Evolutionary conservation across 345 rosid species (phyloP).

Genomic region (Eucalyptus albens): DNA sequence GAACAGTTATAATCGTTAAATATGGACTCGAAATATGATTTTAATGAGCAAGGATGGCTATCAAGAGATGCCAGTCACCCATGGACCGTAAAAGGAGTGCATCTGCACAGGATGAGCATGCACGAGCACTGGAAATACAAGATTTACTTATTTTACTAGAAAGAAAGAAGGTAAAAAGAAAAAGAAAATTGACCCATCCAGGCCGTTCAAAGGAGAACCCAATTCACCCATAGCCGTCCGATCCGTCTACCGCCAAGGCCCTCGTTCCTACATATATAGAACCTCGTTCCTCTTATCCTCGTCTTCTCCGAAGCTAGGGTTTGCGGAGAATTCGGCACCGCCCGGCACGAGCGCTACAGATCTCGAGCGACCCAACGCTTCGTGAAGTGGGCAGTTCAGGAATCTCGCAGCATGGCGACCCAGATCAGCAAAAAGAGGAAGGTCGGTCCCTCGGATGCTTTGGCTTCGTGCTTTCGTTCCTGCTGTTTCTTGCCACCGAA

Average conservation of each 20-base stretch:
- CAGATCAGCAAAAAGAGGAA: slow-evolving; percentile 85
- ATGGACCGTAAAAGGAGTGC: too few relatives aligned
- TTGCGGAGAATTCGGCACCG: background rate
- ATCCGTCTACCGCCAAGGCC: background rate
- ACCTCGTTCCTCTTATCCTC: background rate
- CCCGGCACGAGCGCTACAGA: background rate
- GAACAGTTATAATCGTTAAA: too few relatives aligned
- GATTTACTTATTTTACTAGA: too few relatives aligned
- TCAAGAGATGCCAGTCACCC: too few relatives aligned
- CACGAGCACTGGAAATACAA: fast-evolving
- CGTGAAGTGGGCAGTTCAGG: background rate
- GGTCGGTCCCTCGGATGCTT: background rate
- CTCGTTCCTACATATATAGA: background rate
- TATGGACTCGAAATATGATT: too few relatives aligned
- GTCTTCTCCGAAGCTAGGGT: background rate
- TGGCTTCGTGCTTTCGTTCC: background rate
- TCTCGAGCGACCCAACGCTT: background rate
- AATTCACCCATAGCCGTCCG: background rate
- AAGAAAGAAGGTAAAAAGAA: background rate
- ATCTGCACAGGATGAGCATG: too few relatives aligned
- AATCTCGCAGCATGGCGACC: slow-evolving; percentile 28
- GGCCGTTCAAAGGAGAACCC: background rate
- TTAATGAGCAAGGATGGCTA: too few relatives aligned
- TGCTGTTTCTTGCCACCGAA: fast-evolving
- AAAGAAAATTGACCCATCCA: background rate